Percentiles rank a stretch among this genome's conserved stretches.
Conservation (phyloP, 495 filamentous ascomycete genomes). For the Beverwykella pulmonaria region DNA sequence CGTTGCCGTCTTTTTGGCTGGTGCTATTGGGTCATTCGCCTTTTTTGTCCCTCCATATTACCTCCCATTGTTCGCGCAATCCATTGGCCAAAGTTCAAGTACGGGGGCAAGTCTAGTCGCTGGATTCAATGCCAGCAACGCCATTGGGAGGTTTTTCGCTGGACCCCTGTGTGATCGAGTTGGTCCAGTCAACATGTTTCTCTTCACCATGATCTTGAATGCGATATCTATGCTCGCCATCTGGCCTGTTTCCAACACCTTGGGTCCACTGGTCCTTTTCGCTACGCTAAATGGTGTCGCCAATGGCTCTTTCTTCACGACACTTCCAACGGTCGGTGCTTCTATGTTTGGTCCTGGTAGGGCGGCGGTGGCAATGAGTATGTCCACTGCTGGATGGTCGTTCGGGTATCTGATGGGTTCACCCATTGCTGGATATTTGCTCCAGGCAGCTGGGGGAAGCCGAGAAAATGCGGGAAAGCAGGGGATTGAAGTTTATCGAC, state of each 20-base stretch:
- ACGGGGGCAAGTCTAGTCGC: slow-evolving; percentile 58
- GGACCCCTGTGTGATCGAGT: slow-evolving; percentile 57
- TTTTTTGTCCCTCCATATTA: slow-evolving; percentile 65
- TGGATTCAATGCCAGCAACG: slow-evolving; percentile 60
- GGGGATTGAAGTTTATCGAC: slow-evolving; percentile 54
- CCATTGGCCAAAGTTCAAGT: slow-evolving; percentile 52
- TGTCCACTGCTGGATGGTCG: slow-evolving; percentile 63
- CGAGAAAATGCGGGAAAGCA: slow-evolving; percentile 37
- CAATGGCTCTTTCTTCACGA: slow-evolving; percentile 63
- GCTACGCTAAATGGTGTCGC: slow-evolving; percentile 58
- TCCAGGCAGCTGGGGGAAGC: slow-evolving; percentile 57
- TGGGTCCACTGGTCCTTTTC: slow-evolving; percentile 57
- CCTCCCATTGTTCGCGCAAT: slow-evolving; percentile 55
- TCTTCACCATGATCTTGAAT: slow-evolving; percentile 52
- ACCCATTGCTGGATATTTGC: slow-evolving; percentile 62
- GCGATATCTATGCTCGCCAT: slow-evolving; percentile 59
- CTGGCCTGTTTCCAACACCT: slow-evolving; percentile 58
- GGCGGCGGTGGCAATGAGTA: slow-evolving; percentile 61
- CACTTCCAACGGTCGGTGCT: slow-evolving; percentile 63
- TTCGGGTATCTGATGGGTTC: slow-evolving; percentile 51
- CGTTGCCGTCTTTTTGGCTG: slow-evolving; percentile 54
- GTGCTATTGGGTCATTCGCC: slow-evolving; percentile 63
- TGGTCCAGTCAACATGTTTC: slow-evolving; percentile 57
- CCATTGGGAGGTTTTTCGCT: slow-evolving; percentile 54
- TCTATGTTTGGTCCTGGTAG: slow-evolving; percentile 59